Percentiles rank a stretch among this genome's conserved stretches.
These are phyloP conservation scores for Aspergillus japonicus DNA, from an alignment of 2,329 filamentous ascomycete genomes.

Conservation along the genomic window DNA sequence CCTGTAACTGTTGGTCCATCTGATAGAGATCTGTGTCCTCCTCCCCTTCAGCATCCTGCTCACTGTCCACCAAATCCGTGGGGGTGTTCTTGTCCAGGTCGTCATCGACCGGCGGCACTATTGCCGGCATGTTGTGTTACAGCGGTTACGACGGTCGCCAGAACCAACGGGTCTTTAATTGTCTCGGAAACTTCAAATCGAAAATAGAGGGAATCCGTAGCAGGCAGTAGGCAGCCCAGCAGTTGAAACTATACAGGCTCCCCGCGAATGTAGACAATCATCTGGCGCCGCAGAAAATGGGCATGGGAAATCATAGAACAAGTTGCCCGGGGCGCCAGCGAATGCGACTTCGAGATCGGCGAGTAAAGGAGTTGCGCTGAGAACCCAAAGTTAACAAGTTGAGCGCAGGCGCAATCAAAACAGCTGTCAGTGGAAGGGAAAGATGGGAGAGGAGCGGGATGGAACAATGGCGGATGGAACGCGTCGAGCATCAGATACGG, in stretches of 20 bases:
- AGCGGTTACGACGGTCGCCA: conserved; percentile 38
- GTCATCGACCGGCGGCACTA: conserved; percentile 39
- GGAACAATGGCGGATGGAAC: conserved; percentile 25
- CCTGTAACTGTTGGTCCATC: conserved; percentile 41
- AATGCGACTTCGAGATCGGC: conserved; percentile 9
- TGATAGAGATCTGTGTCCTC: conserved; percentile 44
- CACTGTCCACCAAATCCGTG: conserved; percentile 39
- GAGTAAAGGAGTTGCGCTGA: neutral
- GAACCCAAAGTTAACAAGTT: neutral
- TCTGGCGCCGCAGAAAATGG: conserved; percentile 25
- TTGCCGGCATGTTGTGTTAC: conserved; percentile 41
- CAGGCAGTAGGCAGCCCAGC: conserved; percentile 20
- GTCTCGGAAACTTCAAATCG: conserved; percentile 1
- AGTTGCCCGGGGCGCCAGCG: conserved; percentile 14
- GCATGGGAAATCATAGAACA: conserved; percentile 25
- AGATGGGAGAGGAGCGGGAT: conserved; percentile 13
- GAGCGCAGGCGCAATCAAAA: conserved; percentile 12
- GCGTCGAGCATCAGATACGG: conserved; percentile 22
- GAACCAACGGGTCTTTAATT: conserved; percentile 24
- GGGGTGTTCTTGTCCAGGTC: conserved; percentile 34
- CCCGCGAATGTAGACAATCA: conserved; percentile 28
- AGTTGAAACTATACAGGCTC: conserved; percentile 29
- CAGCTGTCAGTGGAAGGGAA: conserved; percentile 22
- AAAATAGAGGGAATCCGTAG: conserved; percentile 4
- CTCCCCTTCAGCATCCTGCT: conserved; percentile 47